Evolutionary conservation across 495 filamentous ascomycete genomes (phyloP), one percentile per base, ranked within the genome.

Genomic region (Talaromyces adpressus): DNA sequence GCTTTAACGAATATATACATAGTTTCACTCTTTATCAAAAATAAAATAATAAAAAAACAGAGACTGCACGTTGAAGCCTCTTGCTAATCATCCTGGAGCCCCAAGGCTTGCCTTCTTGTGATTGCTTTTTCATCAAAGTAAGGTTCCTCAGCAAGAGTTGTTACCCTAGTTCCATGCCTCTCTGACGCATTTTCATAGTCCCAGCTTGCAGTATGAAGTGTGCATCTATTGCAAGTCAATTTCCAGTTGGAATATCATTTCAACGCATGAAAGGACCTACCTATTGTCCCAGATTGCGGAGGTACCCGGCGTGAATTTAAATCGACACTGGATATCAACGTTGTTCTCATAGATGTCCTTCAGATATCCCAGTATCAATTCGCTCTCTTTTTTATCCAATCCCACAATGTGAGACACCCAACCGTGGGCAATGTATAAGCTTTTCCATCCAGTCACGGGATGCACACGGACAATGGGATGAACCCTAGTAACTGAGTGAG

Each of bases 271-370:
- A 76, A 85, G 82, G 57, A 76, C 80, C 12, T 86, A 82, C 5
- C 89, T 78, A 64, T 92, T 92, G 64, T 92, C 89, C 89, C 89
- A 91, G 62, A 92, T 75, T 1, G 88, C 87, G 25, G 92, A 86
- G 25, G 88, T 89, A 49, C 84, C 78, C 67, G 87, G 81, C 61
- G 82, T 79, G 88, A 88, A 91, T 66, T 84, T 81, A 67, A 91
- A 89, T 20, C 89, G 84, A 12, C 83, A 88, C 67, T 91, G 87
- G 49, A 85, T 73, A 69, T 92, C 89, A 66, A 87, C 85, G 1
- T 76, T 84, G 2, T 82, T 86, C 9, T 81, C 69, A 53, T 89
- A 73, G 54, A 91, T 73, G 67, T 88, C 82, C 59, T 86, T 88
- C 30, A 92, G 81, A 51, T 87, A 84, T 25, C 78, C 68, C 27